Percentiles rank a stretch among this genome's conserved stretches.
Evolutionary conservation across 305 asterid species (phyloP).

Genomic region (Fraxinus sp.): DNA sequence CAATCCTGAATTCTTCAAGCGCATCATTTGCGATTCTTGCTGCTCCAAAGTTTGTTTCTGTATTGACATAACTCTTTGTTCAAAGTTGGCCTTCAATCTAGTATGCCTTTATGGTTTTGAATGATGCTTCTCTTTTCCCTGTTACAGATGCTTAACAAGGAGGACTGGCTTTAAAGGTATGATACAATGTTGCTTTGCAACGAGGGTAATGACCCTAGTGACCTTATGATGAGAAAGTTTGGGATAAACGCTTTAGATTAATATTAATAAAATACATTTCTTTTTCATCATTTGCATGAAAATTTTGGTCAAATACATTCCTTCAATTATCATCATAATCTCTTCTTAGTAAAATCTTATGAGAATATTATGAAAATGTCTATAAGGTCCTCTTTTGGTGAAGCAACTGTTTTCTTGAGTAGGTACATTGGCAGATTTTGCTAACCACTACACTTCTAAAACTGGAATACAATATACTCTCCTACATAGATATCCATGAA

Average conservation of each 20-base stretch:
- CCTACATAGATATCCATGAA: background rate
- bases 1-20: slow-evolving; percentile 37
- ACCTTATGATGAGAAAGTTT: background rate
- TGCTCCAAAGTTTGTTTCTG: slow-evolving; percentile 34
- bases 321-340: background rate
- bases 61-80: slow-evolving; percentile 33
- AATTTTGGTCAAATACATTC: background rate
- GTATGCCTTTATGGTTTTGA: slow-evolving; percentile 38
- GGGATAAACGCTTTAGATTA: background rate
- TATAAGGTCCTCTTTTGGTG: slow-evolving; percentile 22
- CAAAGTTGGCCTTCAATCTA: background rate
- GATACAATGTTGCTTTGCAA: slow-evolving; percentile 22
- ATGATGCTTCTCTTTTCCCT: slow-evolving; percentile 42
- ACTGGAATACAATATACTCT: background rate
- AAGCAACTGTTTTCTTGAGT: slow-evolving; percentile 36
- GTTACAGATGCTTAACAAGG: slow-evolving; percentile 39
- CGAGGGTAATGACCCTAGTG: slow-evolving; percentile 25
- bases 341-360: background rate
- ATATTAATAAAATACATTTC: background rate
- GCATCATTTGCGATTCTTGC: slow-evolving; percentile 30
- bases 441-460: slow-evolving; percentile 23
- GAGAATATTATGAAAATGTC: background rate
- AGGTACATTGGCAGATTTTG: slow-evolving; percentile 38
- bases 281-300: background rate
- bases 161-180: slow-evolving; percentile 32